These are phyloP conservation scores for Penicillium sp. DNA, from an alignment of 2,329 filamentous ascomycete genomes.

Conservation along the genomic window DNA sequence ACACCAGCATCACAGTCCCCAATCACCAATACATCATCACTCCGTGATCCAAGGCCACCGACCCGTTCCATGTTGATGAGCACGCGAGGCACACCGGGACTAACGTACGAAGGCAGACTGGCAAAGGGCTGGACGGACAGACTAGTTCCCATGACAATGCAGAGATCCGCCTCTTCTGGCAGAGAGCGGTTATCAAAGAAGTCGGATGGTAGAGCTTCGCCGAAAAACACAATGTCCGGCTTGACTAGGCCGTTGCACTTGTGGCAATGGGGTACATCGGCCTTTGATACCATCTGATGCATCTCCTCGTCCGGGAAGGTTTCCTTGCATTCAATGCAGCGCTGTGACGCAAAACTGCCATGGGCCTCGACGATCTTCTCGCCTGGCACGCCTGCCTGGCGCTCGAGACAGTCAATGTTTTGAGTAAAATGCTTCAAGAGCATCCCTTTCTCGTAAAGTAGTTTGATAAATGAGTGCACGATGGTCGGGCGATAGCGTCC, in stretches of 20 bases:
- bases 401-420: conserved; percentile 95
- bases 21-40: conserved; percentile 81
- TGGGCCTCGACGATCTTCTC: conserved; percentile 89
- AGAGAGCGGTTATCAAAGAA: conserved; percentile 63
- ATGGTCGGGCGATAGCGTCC: conserved; percentile 85
- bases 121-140: conserved; percentile 87
- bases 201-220: conserved; percentile 64
- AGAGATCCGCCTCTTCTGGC: conserved; percentile 66
- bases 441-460: conserved; percentile 75
- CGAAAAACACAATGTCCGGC: conserved; percentile 94
- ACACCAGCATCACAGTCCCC: conserved; percentile 83
- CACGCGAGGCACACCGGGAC: conserved; percentile 66
- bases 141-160: conserved; percentile 86
- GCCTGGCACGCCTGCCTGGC: conserved; percentile 75
- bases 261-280: conserved; percentile 68
- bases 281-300: conserved; percentile 64
- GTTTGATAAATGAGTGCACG: conserved; percentile 80
- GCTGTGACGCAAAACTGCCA: conserved; percentile 87
- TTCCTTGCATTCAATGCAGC: conserved; percentile 82
- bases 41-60: conserved; percentile 69
- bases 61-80: conserved; percentile 86
- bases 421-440: conserved; percentile 90
- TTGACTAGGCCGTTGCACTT: conserved; percentile 79
- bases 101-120: conserved; percentile 65
- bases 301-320: conserved; percentile 72